These are phyloP conservation scores for Beauveria sp. DNA, from an alignment of 2,329 filamentous ascomycete genomes.

Conservation along the genomic window DNA sequence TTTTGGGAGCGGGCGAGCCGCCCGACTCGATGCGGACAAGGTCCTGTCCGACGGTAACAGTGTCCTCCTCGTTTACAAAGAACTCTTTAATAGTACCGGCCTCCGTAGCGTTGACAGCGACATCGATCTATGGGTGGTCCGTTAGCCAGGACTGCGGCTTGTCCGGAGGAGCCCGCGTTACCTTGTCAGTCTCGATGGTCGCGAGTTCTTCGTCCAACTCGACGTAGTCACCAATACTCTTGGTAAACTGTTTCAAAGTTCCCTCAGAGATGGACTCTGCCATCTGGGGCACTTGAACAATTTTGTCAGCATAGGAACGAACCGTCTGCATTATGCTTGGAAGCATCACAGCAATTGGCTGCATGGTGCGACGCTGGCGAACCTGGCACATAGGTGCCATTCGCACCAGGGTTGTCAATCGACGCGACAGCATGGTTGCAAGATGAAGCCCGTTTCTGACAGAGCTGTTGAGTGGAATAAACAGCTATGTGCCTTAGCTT, in stretches of 20 bases:
- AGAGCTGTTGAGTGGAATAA: background rate
- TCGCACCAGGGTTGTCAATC: constrained; percentile 34
- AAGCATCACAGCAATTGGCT: constrained; percentile 33
- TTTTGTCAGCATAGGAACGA: constrained; percentile 64
- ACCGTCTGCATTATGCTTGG: constrained; percentile 48
- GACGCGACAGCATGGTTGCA: constrained; percentile 35
- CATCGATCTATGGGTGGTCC: constrained; percentile 65
- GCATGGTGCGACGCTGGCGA: constrained; percentile 19
- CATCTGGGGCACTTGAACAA: constrained; percentile 95
- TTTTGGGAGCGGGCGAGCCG: constrained; percentile 37
- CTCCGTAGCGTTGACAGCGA: constrained; percentile 89
- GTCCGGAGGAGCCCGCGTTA: constrained; percentile 27
- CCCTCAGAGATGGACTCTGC: constrained; percentile 98
- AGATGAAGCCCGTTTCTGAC: background rate
- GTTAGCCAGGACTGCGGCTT: background rate
- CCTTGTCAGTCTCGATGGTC: constrained; percentile 98
- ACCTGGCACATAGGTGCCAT: constrained; percentile 35
- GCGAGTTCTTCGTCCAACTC: constrained; percentile 97
- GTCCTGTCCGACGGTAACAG: constrained; percentile 89
- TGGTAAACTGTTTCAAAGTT: constrained; percentile 91
- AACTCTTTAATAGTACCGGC: constrained; percentile 89
- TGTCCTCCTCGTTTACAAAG: constrained; percentile 88
- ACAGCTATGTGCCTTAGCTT: background rate
- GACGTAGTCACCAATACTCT: constrained; percentile 86
- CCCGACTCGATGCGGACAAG: constrained; percentile 80